Evolutionary conservation across 2,329 filamentous ascomycete genomes (phyloP), one percentile per base, ranked within the genome.

Genomic region (Fusarium pseudoanthophilum): DNA sequence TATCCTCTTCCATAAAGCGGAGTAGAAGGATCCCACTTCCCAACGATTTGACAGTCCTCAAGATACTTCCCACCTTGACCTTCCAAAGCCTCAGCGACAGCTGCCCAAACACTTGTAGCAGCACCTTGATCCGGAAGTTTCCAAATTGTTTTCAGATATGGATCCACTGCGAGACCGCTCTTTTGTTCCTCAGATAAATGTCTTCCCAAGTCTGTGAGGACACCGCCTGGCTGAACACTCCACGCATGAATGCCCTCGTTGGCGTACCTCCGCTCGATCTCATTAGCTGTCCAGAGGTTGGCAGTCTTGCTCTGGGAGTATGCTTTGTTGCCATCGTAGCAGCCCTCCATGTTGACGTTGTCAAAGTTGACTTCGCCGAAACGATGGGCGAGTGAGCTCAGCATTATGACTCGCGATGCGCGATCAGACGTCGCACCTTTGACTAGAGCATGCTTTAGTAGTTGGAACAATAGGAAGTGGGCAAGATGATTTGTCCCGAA

Each of bases 201-300:
- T 4, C 39, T 51, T 6, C 37, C 32, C 1, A 67, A 4, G 2
- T 67, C 52, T 0, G 62, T 67, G 0, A 51, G 26, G 2, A 67
- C 62, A 2, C 26, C 62, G 4, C 64, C 64, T 4, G 64, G 62
- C 11, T 67, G 64, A 0, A 67, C 32, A 5, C 62, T 67, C 52
- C 62, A 67, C 1, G 62, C 62, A 9, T 67, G 64, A 0, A 67
- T 60, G 0, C 52, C 45, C 18, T 67, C 32, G 0, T 7, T 15
- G 4, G 16, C 14, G 8, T 46, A 67, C 6, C 62, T 28, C 0
- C 62, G 37, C 5, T 67, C 62, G 5, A 67, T 67, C 4, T 67
- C 64, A 3, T 67, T 67, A 2, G 62, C 64, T 2, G 64, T 67
- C 64, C 64, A 67, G 1, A 67, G 45, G 9, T 67, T 67, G 11